These are phyloP conservation scores for Kurtzmaniella quercitrusa DNA, from an alignment of 1,139 yeast species.

Conservation along the genomic window DNA sequence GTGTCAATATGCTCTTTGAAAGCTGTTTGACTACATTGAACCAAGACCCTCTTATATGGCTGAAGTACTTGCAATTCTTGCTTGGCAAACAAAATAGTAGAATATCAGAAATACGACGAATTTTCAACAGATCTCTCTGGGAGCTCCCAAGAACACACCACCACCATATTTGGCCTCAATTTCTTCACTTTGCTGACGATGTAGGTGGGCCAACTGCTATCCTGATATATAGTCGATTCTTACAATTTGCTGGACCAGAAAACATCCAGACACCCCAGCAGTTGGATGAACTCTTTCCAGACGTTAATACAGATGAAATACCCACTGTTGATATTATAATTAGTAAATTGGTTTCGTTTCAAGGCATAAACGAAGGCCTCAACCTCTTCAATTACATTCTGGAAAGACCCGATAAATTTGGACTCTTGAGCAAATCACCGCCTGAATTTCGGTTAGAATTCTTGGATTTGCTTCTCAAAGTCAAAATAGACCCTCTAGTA, in stretches of 20 bases:
- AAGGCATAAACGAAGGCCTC: slow-evolving; percentile 14
- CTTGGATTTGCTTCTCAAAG: slow-evolving; percentile 37
- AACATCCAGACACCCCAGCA: slow-evolving; percentile 7
- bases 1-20: slow-evolving; percentile 43
- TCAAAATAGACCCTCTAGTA: not conserved
- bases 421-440: slow-evolving; percentile 12
- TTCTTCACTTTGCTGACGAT: slow-evolving; percentile 46
- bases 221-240: slow-evolving; percentile 40
- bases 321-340: slow-evolving; percentile 17
- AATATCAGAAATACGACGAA: slow-evolving; percentile 40
- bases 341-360: slow-evolving; percentile 20
- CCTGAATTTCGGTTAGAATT: slow-evolving; percentile 41
- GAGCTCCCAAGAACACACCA: slow-evolving; percentile 52
- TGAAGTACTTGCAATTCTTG: slow-evolving; percentile 47
- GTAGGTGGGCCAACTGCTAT: slow-evolving; percentile 42
- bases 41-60: slow-evolving; percentile 55
- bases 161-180: slow-evolving; percentile 56
- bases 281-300: slow-evolving; percentile 5
- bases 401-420: slow-evolving; percentile 11
- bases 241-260: slow-evolving; percentile 23
- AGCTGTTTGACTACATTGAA: slow-evolving; percentile 40
- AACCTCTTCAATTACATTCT: slow-evolving; percentile 14
- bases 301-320: not conserved
- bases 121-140: slow-evolving; percentile 52
- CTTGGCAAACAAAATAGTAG: slow-evolving; percentile 26